Evolutionary conservation across 176 grass and related monocot species (phyloP).

Genomic region (Cymbopogon citratus): DNA sequence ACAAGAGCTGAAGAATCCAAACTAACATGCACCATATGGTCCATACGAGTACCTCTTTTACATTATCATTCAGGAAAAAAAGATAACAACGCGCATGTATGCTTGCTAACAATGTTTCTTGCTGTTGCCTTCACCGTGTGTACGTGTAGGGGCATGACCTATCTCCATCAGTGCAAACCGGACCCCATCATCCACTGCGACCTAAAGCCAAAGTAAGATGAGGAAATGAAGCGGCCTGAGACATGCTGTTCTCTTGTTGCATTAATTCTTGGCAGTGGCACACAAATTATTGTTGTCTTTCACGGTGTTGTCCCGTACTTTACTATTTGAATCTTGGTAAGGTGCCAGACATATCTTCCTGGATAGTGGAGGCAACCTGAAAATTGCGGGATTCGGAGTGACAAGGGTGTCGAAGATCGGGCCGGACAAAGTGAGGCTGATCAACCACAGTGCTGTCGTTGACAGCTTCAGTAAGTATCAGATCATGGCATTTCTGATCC

Average conservation of each 20-base stretch:
- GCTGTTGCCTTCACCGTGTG: slow-evolving; percentile 2
- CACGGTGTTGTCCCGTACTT: slow-evolving; percentile 42
- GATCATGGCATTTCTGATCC: background rate
- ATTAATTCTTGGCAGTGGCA: background rate
- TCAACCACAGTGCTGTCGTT: slow-evolving; percentile 36
- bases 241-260: background rate
- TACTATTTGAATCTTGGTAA: slow-evolving; percentile 86
- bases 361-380: slow-evolving; percentile 77
- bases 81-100: background rate
- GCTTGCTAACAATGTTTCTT: background rate
- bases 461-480: slow-evolving; percentile 69
- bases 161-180: slow-evolving; percentile 95
- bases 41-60: background rate
- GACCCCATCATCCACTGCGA: slow-evolving; percentile 96
- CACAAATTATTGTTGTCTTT: slow-evolving; percentile 15
- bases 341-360: slow-evolving; percentile 99
- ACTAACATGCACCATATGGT: background rate
- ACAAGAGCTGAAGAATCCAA: background rate
- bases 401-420: slow-evolving; percentile 45
- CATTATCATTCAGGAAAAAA: background rate
- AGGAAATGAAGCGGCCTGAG: slow-evolving; percentile 34
- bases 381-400: slow-evolving; percentile 76
- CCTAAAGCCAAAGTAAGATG: slow-evolving; percentile 99
- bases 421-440: slow-evolving; percentile 53
- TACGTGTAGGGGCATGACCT: slow-evolving; percentile 78